These are phyloP conservation scores for Besnoitia besnoiti DNA, from an alignment of 169 alveolate genomes.

Conservation along the genomic window DNA sequence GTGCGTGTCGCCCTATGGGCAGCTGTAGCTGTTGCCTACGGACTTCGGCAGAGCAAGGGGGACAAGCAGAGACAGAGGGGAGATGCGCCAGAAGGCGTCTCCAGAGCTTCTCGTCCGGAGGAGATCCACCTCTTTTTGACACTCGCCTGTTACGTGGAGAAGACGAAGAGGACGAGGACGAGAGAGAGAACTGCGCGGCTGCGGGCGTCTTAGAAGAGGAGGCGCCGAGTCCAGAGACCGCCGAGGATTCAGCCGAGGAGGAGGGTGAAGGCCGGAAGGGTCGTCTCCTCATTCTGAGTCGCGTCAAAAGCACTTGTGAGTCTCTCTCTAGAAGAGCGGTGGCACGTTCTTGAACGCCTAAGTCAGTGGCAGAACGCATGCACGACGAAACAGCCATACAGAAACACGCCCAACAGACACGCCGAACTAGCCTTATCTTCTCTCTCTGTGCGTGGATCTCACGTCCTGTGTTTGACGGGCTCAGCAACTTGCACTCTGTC, in stretches of 20 bases:
- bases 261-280: not conserved
- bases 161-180: conserved; percentile 28
- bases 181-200: not conserved
- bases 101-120: not conserved
- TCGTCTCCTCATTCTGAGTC: conserved; percentile 16
- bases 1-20: conserved; percentile 24
- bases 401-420: too few species aligned
- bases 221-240: not conserved
- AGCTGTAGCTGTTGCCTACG: conserved; percentile 19
- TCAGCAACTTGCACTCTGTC: too few species aligned
- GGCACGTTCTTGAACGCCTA: too few species aligned
- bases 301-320: not conserved
- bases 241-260: not conserved
- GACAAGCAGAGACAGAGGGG: not conserved
- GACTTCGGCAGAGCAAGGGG: not conserved
- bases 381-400: too few species aligned
- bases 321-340: too few species aligned
- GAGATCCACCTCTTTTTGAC: not conserved
- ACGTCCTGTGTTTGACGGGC: too few species aligned
- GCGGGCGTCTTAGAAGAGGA: not conserved
- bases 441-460: too few species aligned
- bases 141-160: not conserved
- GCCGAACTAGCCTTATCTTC: too few species aligned
- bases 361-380: too few species aligned
- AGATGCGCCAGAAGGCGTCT: not conserved